These are phyloP conservation scores for Leishmania tarentolae DNA, from an alignment of 208 protist genomes.

Conservation along the genomic window DNA sequence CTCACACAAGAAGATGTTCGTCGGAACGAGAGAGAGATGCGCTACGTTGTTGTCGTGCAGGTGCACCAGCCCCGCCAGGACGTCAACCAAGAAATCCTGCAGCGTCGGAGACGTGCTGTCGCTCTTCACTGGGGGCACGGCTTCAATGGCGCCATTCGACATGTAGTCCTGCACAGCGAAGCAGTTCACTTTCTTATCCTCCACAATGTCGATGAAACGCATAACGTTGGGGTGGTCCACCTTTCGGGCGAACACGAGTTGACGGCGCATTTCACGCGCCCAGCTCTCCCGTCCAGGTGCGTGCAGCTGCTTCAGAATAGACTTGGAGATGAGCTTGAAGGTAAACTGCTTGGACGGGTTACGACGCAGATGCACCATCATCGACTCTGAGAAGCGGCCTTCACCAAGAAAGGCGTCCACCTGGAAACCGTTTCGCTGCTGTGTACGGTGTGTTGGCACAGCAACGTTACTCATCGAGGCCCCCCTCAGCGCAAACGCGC, in stretches of 20 bases:
- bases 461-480: slow-evolving; percentile 27
- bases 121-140: slow-evolving; percentile 25
- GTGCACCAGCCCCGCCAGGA: slow-evolving; percentile 58
- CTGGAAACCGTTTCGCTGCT: slow-evolving; percentile 53
- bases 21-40: slow-evolving; percentile 60
- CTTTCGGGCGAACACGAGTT: slow-evolving; percentile 58
- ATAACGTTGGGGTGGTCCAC: slow-evolving; percentile 71
- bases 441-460: slow-evolving; percentile 23
- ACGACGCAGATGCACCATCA: slow-evolving; percentile 59
- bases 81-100: slow-evolving; percentile 57
- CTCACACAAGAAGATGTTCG: slow-evolving; percentile 75
- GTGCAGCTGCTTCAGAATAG: slow-evolving; percentile 43
- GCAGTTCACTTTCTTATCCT: slow-evolving; percentile 57
- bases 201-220: slow-evolving; percentile 69
- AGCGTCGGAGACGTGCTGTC: slow-evolving; percentile 32
- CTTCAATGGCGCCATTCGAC: slow-evolving; percentile 28
- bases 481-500: slow-evolving; percentile 18
- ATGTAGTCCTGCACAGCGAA: slow-evolving; percentile 76
- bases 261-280: slow-evolving; percentile 28
- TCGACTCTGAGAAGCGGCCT: slow-evolving; percentile 59
- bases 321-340: slow-evolving; percentile 68
- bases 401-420: slow-evolving; percentile 53
- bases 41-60: slow-evolving; percentile 75
- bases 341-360: slow-evolving; percentile 50
- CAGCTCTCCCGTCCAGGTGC: slow-evolving; percentile 21